These are phyloP conservation scores for Oemleria cerasiformis DNA, from an alignment of 306 rosid species.

Conservation along the genomic window DNA sequence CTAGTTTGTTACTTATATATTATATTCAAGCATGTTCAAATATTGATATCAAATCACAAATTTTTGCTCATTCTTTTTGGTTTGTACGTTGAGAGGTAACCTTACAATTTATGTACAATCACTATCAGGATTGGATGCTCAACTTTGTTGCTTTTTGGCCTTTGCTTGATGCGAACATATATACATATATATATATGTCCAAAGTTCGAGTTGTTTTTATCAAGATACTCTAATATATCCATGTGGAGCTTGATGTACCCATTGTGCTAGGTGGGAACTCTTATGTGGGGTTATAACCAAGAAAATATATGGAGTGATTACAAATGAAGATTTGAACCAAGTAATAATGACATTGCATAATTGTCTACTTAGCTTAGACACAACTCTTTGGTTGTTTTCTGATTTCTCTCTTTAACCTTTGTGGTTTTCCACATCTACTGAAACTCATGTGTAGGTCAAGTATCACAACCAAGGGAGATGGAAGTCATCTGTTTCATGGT, in stretches of 20 bases:
- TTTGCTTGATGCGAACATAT: background rate
- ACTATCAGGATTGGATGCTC: background rate
- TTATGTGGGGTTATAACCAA: too few species aligned
- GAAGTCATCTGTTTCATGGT: conserved; percentile 66
- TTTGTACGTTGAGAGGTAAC: background rate
- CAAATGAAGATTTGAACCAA: background rate
- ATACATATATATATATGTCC: background rate
- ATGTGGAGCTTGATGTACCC: background rate
- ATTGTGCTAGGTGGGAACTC: background rate
- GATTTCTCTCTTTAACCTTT: background rate
- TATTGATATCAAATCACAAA: conserved; percentile 1
- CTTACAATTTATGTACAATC: background rate
- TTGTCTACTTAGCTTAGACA: background rate
- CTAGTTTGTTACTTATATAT: background rate
- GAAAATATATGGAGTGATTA: background rate
- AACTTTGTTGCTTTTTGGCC: background rate
- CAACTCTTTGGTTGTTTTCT: background rate
- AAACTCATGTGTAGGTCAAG: conserved; percentile 56
- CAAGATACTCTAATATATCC: background rate
- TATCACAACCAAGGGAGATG: conserved; percentile 54
- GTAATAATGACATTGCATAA: background rate
- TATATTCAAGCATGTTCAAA: background rate
- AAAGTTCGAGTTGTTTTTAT: background rate
- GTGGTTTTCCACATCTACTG: background rate
- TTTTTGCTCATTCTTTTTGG: background rate